Conservation (phyloP, 257 asterid genomes). For the Dorcoceras hygrometricum region DNA sequence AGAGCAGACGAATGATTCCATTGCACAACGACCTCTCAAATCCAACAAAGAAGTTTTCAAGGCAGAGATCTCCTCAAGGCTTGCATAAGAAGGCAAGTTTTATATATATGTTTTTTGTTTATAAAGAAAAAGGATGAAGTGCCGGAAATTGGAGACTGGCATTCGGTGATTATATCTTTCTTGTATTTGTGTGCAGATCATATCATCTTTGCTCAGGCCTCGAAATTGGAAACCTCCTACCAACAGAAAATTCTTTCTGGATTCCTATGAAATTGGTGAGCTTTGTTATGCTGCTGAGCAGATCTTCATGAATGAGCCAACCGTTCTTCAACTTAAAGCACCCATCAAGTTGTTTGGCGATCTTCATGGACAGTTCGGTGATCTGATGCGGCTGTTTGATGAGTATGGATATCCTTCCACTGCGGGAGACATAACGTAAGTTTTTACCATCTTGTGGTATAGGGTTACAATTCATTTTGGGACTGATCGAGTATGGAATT, state of each 20-base stretch:
- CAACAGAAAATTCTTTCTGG: constrained; percentile 92
- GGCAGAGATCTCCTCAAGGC: constrained; percentile 97
- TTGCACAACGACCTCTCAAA: constrained; percentile 65
- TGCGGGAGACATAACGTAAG: constrained; percentile 98
- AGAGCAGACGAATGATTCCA: constrained; percentile 89
- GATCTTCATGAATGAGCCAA: constrained; percentile 92
- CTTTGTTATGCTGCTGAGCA: constrained; percentile 98
- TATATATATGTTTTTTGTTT: background rate
- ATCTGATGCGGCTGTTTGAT: constrained; percentile 93
- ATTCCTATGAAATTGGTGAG: constrained; percentile 94
- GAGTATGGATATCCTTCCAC: constrained; percentile 99
- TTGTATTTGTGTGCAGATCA: constrained; percentile 50
- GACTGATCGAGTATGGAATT: too few species aligned
- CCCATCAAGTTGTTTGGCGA: constrained; percentile 97
- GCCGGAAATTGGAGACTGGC: background rate
- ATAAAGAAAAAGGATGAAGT: background rate
- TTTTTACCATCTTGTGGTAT: constrained; percentile 12
- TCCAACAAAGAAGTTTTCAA: constrained; percentile 72
- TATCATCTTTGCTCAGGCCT: constrained; percentile 87
- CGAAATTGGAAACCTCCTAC: constrained; percentile 95
- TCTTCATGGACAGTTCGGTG: constrained; percentile 99
- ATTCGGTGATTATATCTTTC: constrained; percentile 17
- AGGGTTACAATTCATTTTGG: background rate
- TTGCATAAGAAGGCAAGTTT: constrained; percentile 89
- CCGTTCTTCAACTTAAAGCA: constrained; percentile 97